Conservation (phyloP, 371 early-diverging fungal species). For the Mucor ambiguus region DNA sequence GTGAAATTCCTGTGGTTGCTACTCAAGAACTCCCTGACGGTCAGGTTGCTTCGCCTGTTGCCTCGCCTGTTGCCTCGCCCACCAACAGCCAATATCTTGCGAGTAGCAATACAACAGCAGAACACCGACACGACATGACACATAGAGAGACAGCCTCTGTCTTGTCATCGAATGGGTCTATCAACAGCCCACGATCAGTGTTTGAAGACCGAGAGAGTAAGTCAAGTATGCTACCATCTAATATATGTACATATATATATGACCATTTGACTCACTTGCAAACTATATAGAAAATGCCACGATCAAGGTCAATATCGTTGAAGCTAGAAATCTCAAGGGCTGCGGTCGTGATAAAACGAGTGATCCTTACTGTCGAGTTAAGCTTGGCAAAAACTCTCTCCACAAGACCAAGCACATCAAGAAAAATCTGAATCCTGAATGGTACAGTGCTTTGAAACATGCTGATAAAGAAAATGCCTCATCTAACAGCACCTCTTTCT, state of each 20-base stretch:
- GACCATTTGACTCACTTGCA: neutral
- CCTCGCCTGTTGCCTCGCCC: neutral
- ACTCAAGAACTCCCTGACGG: neutral
- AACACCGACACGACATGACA: neutral
- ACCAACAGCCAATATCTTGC: neutral
- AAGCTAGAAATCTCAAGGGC: conserved; percentile 50
- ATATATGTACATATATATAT: neutral
- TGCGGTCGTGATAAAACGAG: conserved; percentile 45
- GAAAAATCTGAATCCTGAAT: conserved; percentile 66
- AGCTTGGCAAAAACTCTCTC: conserved; percentile 52
- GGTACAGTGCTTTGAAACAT: conserved; percentile 26
- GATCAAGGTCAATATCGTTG: conserved; percentile 43
- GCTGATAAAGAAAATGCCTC: neutral
- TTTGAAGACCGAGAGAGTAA: conserved; percentile 26
- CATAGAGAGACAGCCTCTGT: neutral
- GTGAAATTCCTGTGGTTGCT: neutral
- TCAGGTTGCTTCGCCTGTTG: neutral
- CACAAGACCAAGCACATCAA: conserved; percentile 73
- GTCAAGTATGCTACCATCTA: no score
- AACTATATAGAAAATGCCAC: conserved; percentile 27
- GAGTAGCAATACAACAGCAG: neutral
- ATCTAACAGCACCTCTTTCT: neutral
- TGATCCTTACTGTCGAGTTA: conserved; percentile 52
- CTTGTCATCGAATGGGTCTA: conserved; percentile 11
- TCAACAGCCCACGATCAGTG: conserved; percentile 14